These are phyloP conservation scores for Ustilago crameri DNA, from an alignment of 1,284 basidiomycete genomes.

Conservation along the genomic window DNA sequence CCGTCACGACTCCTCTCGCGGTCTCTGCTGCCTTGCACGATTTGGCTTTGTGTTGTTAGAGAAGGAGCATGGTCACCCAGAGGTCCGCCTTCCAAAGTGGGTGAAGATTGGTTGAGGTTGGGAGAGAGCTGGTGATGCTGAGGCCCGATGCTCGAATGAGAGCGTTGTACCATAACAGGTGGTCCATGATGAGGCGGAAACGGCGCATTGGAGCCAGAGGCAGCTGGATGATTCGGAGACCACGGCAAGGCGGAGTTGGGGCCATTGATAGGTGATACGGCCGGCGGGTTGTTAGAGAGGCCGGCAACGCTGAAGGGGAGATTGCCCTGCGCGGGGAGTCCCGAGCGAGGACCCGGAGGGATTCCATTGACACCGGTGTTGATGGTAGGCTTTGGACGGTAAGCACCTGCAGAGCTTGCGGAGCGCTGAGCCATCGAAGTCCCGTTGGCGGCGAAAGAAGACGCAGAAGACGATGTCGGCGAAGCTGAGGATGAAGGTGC, in stretches of 20 bases:
- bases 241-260: conserved; percentile 30
- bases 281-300: conserved; percentile 19
- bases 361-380: conserved; percentile 21
- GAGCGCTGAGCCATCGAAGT: conserved; percentile 22
- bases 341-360: conserved; percentile 19
- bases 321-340: conserved; percentile 30
- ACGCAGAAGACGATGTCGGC: conserved; percentile 12
- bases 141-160: conserved; percentile 48
- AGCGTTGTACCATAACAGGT: conserved; percentile 40
- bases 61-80: conserved; percentile 15
- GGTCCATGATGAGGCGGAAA: conserved; percentile 42
- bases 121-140: conserved; percentile 45
- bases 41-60: conserved; percentile 46
- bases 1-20: conserved; percentile 47
- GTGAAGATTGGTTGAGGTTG: conserved; percentile 39
- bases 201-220: conserved; percentile 10
- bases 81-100: conserved; percentile 21
- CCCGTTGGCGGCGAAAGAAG: conserved; percentile 23
- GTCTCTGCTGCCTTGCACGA: conserved; percentile 37
- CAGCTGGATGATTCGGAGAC: conserved; percentile 19
- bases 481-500: conserved; percentile 17
- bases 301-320: conserved; percentile 32
- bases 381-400: conserved; percentile 38
- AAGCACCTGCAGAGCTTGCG: conserved; percentile 26
- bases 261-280: conserved; percentile 22